Evolutionary conservation across 2,329 filamentous ascomycete genomes (phyloP).

Genomic region (Botrytis cinerea): DNA sequence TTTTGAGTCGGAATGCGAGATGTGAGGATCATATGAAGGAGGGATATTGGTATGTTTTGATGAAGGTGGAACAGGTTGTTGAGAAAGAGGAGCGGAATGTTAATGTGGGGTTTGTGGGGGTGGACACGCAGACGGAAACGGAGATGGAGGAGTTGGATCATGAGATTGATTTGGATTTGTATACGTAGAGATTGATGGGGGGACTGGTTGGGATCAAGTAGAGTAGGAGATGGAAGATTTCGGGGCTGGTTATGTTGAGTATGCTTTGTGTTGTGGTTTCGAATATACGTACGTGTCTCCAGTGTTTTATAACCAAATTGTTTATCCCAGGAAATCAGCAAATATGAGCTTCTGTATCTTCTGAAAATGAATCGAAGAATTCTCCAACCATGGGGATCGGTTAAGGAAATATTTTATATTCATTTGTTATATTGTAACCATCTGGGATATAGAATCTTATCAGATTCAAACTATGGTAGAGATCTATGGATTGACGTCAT

Average conservation of each 20-base stretch:
- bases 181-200: not conserved
- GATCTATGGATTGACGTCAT: not conserved
- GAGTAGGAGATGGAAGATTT: not conserved
- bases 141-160: conserved; percentile 4
- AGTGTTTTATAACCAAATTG: not conserved
- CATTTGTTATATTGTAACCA: not conserved
- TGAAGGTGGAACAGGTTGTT: conserved; percentile 12
- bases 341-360: not conserved
- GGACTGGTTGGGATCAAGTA: too few species aligned
- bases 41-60: conserved; percentile 21
- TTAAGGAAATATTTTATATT: not conserved
- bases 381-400: not conserved
- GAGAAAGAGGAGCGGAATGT: not conserved
- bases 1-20: conserved; percentile 22
- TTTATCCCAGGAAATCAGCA: not conserved
- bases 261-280: not conserved
- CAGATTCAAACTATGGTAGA: not conserved
- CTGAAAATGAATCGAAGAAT: not conserved
- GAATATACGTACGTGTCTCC: not conserved
- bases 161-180: conserved; percentile 20
- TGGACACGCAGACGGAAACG: not conserved
- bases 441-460: not conserved
- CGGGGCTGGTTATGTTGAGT: not conserved
- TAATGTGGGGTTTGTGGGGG: not conserved
- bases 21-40: conserved; percentile 19